Evolutionary conservation across 768 basidiomycete species (phyloP).

Genomic region (Auricularia cornea): DNA sequence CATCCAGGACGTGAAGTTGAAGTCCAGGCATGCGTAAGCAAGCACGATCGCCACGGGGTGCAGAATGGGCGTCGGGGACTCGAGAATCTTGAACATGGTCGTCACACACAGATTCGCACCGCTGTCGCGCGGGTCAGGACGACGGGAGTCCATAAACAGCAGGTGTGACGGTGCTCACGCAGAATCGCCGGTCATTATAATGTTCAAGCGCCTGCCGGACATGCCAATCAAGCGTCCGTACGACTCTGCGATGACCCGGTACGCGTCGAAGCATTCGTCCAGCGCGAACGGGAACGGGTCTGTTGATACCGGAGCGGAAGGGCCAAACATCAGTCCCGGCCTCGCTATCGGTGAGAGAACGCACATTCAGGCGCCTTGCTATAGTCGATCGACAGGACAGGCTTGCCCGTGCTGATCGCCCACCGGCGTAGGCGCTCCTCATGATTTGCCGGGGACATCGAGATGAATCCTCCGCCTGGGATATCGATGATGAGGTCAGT

Average conservation of each 20-base stretch:
- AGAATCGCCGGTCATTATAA: constrained; percentile 89
- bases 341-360: constrained; percentile 13
- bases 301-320: constrained; percentile 19
- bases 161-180: constrained; percentile 52
- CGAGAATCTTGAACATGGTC: constrained; percentile 78
- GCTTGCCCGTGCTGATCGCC: constrained; percentile 70
- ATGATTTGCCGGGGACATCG: constrained; percentile 94
- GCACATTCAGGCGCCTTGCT: constrained; percentile 95
- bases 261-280: constrained; percentile 90
- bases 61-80: constrained; percentile 48
- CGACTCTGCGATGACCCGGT: constrained; percentile 71
- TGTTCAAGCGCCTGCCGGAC: constrained; percentile 68
- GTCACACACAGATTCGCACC: constrained; percentile 84
- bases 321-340: constrained; percentile 1
- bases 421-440: constrained; percentile 87
- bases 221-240: constrained; percentile 79
- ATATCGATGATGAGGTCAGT: constrained; percentile 86
- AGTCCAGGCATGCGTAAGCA: constrained; percentile 88
- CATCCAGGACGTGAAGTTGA: constrained; percentile 99
- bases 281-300: constrained; percentile 97
- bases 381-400: constrained; percentile 83
- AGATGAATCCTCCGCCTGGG: constrained; percentile 94
- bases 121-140: constrained; percentile 31
- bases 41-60: constrained; percentile 77
- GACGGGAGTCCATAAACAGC: constrained; percentile 2